Base-by-base conservation (phyloP, 495 filamentous ascomycete genomes). In the Aspergillus sclerotiicarbonarius region DNA sequence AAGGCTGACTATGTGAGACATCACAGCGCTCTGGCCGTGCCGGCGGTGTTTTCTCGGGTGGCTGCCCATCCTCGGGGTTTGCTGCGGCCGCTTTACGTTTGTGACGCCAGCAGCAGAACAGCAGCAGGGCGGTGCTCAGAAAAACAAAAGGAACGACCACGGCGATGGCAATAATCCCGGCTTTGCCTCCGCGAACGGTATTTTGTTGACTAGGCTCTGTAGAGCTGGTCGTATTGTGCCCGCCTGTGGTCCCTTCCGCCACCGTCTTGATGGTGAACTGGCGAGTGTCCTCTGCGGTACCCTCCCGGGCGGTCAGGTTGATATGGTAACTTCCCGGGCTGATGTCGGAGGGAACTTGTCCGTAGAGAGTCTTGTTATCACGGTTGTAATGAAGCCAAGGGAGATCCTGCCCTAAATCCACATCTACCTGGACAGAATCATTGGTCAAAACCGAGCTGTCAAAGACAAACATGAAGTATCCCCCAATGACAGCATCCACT, bases 301-400 rank as follows among this genome's bases (percentile, higher is more conserved):
- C 76, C 74, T 64, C 78, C 68, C 69, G 75, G 13, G 81, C 83
- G 10, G 68, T 80, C 45, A 90, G 65, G 30, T 72, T 71, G n/a
- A 88, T 66, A 0, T 60, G 62, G 41, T 82, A 71, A 29, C 71
- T 72, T 9, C 72, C 61, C 4, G 80, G 68, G 9, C 70, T 59
- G 8, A 76, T 49, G 31, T 77, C 71, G 0, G 59, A 59, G 1
- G 92, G 90, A 20, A 88, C 83, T 12, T 79, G 73, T 6, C 91
- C 90, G 19, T 73, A 80, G 6, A 95, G 72, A 3, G 77, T 79
- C 57, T 80, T 68, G 39, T 80, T 83, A 9, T 64, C 67, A 10
- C 79, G 50, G 61, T 89, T 82, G 59, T 90, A 90, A 1, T 72
- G 75, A 9, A 94, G 73, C 92, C 91, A 96, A 13, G 82, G 68